Evolutionary conservation across 495 filamentous ascomycete genomes (phyloP).

Genomic region (Glonium stellatum): DNA sequence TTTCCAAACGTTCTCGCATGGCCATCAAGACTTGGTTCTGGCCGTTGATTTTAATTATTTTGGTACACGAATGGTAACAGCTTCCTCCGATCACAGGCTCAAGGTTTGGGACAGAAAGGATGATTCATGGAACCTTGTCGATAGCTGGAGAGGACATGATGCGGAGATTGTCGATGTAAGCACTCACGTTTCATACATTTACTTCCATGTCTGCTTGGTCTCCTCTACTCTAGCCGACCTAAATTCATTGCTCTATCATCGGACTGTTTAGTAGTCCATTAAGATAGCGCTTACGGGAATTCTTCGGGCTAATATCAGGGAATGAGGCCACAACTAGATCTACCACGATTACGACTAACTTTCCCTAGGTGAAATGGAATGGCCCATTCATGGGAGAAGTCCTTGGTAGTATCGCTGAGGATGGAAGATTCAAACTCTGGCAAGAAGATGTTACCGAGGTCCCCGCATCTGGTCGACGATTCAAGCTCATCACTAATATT

Average conservation of each 20-base stretch:
- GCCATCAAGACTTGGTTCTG: conserved; percentile 63
- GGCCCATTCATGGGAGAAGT: conserved; percentile 56
- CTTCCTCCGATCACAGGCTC: conserved; percentile 86
- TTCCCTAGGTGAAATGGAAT: conserved; percentile 68
- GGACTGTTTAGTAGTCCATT: too few species aligned
- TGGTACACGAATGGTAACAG: conserved; percentile 83
- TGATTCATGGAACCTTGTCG: conserved; percentile 64
- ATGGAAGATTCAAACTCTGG: conserved; percentile 85
- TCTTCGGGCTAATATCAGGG: too few species aligned
- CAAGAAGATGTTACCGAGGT: conserved; percentile 73
- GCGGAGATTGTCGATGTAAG: conserved; percentile 84
- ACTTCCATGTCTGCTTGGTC: neutral
- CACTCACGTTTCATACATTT: conserved; percentile 6
- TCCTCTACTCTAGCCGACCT: neutral
- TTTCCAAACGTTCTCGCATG: conserved; percentile 42
- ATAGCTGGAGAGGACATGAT: conserved; percentile 86
- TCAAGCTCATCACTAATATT: conserved; percentile 56
- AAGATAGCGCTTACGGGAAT: neutral
- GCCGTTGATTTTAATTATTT: conserved; percentile 62
- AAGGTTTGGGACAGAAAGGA: conserved; percentile 81
- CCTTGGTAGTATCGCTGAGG: conserved; percentile 68
- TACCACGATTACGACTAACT: conserved; percentile 4
- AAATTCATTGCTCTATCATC: neutral
- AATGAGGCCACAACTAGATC: too few species aligned
- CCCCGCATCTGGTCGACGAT: conserved; percentile 65